Evolutionary conservation across 768 basidiomycete species (phyloP), one percentile per base, ranked within the genome.

Genomic region (Xanthoconium purpureum): DNA sequence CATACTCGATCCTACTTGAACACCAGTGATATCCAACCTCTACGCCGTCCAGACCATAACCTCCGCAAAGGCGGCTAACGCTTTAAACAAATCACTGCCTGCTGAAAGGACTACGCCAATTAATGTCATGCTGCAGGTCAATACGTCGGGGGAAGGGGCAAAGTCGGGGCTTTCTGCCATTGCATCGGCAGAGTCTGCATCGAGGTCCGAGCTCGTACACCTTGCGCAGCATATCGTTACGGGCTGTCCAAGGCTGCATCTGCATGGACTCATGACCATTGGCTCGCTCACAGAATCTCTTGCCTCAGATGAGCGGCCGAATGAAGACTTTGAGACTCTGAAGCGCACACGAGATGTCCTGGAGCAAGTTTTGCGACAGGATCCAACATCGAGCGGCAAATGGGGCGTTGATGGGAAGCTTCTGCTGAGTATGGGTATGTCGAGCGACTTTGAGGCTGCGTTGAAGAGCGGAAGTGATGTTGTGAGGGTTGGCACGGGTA

Each of bases 221-320:
- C 80, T 98, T 20, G 94, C 90, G 5, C 74, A 70, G 51, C 82
- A 90, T 63, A 77, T 99, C 69, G 61, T 97, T 45, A 66, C 71
- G 1, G 72, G 78, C 32, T 99, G 97, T 71, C 89, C 91, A 2
- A 77, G 75, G 17, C 79, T 99, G 32, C 81, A 77, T 20, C 75
- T 98, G 5, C 83, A 85, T 49, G 97, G 97, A 5, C 74, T 99
- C 47, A 99, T 99, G 97, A 98, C 97, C 2, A 98, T 99, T 62
- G 97, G 97, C 1, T 84, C 93, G 17, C 78, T 91, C 50, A 79
- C 84, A 37, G 79, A 84, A 58, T 94, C 92, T 3, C 77, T 89
- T 32, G 52, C 61, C 28, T 73, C 70, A 1, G 53, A 59, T 0
- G 75, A 70, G 37, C 73, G 75, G 55, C 74, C 74, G 36, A 88